phyloP scores from a whole-genome alignment of 257 asterid genomes.

The Orobanche coerulescens region DNA sequence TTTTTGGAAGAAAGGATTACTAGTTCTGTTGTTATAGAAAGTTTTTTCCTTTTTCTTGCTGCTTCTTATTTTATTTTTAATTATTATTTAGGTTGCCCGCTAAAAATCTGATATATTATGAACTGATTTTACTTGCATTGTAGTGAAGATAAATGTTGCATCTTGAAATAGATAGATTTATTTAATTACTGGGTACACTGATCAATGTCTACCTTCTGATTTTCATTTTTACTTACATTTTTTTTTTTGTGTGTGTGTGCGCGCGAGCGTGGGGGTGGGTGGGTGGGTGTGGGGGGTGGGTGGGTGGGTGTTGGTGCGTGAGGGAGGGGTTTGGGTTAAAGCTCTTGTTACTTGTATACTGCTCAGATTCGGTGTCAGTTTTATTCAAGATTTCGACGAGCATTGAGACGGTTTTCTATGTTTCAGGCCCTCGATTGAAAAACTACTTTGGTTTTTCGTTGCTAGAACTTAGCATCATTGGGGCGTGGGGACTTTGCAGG shows the following conservation, averaged over 20 bases:
- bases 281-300: no score
- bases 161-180: neutral
- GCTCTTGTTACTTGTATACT: conserved; percentile 3
- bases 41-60: neutral
- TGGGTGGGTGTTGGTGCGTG: no score
- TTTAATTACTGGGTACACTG: conserved; percentile 2
- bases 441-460: conserved; percentile 8
- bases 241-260: neutral
- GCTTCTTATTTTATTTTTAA: neutral
- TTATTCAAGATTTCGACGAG: conserved; percentile 6
- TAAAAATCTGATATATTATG: neutral
- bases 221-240: neutral
- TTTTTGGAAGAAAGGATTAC: neutral
- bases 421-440: no score
- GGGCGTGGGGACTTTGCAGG: conserved; percentile 21
- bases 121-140: conserved; percentile 13
- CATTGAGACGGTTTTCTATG: neutral
- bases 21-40: neutral
- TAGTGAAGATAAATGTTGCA: neutral
- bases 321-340: no score
- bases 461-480: conserved; percentile 12
- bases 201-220: neutral
- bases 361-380: neutral
- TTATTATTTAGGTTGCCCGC: neutral
- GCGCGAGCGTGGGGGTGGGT: no score